Percentiles rank a stretch among this genome's conserved stretches.
These are phyloP conservation scores for Saitozyma sp. DNA, from an alignment of 768 basidiomycete species.

Conservation along the genomic window DNA sequence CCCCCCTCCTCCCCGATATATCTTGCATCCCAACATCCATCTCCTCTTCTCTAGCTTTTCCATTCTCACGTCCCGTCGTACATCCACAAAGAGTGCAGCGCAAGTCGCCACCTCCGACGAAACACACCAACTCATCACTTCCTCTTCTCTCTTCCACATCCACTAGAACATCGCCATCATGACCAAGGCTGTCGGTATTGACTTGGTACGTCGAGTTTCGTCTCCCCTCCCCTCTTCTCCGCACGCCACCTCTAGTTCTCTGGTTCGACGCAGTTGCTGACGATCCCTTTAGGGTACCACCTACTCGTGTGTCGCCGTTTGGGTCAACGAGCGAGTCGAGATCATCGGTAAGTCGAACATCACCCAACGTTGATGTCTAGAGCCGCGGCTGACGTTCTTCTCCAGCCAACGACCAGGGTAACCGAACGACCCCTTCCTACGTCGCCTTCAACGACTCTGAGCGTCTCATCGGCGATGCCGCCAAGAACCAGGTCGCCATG, in stretches of 20 bases:
- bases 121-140: slow-evolving; percentile 64
- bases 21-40: too few relatives aligned
- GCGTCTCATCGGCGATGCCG: slow-evolving; percentile 98
- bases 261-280: slow-evolving; percentile 5
- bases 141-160: slow-evolving; percentile 55
- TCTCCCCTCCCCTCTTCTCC: too few relatives aligned
- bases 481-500: slow-evolving; percentile 95
- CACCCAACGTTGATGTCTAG: background rate
- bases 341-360: slow-evolving; percentile 64
- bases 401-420: slow-evolving; percentile 58
- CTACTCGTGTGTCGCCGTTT: slow-evolving; percentile 98
- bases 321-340: slow-evolving; percentile 99
- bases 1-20: too few relatives aligned
- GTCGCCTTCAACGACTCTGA: slow-evolving; percentile 92
- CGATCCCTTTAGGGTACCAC: slow-evolving; percentile 67
- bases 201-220: slow-evolving; percentile 27
- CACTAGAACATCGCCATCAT: slow-evolving; percentile 52
- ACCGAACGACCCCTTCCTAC: slow-evolving; percentile 93
- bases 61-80: too few relatives aligned
- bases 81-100: too few relatives aligned
- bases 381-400: slow-evolving; percentile 3
- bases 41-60: too few relatives aligned
- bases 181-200: slow-evolving; percentile 53
- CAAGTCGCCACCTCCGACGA: too few relatives aligned
- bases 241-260: background rate